These are phyloP conservation scores for Thamnidium elegans DNA, from an alignment of 192 early-diverging fungal genomes.

Conservation along the genomic window DNA sequence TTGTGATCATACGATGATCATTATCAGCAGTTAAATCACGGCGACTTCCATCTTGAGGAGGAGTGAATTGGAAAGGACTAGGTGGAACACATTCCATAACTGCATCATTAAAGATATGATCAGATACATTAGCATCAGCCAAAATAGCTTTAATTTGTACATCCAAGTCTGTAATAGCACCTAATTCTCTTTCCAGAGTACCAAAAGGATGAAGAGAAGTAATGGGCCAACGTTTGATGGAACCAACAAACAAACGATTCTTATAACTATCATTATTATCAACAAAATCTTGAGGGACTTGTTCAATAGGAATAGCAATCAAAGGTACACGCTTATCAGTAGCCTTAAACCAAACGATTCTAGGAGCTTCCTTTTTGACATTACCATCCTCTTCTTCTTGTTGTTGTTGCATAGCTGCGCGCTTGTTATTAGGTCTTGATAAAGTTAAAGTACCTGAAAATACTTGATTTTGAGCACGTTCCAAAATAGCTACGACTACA, in stretches of 20 bases:
- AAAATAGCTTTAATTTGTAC: slow-evolving; percentile 80
- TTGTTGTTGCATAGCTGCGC: slow-evolving; percentile 19
- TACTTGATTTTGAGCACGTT: slow-evolving; percentile 51
- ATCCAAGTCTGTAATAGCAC: slow-evolving; percentile 71
- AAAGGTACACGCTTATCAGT: slow-evolving; percentile 78
- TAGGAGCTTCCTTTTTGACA: slow-evolving; percentile 44
- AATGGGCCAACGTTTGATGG: slow-evolving; percentile 70
- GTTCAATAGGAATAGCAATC: slow-evolving; percentile 71
- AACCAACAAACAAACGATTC: slow-evolving; percentile 58
- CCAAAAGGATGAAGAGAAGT: slow-evolving; percentile 73
- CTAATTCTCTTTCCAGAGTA: slow-evolving; percentile 66
- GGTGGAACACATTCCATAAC: slow-evolving; percentile 76
- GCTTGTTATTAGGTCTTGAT: slow-evolving; percentile 39
- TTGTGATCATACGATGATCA: slow-evolving; percentile 70
- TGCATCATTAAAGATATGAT: slow-evolving; percentile 65
- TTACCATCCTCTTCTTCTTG: slow-evolving; percentile 36
- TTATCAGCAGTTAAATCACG: slow-evolving; percentile 69
- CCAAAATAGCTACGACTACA: slow-evolving; percentile 55
- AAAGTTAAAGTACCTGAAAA: slow-evolving; percentile 48
- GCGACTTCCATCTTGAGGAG: slow-evolving; percentile 56
- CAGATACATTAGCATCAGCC: slow-evolving; percentile 73
- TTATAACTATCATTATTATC: slow-evolving; percentile 55
- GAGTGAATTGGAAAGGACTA: slow-evolving; percentile 72
- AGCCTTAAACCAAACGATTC: slow-evolving; percentile 81
- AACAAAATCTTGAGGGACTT: slow-evolving; percentile 67